Percentiles rank a stretch among this genome's conserved stretches.
These are phyloP conservation scores for Orbilia ellipsospora DNA, from an alignment of 2,329 filamentous ascomycete genomes.

Conservation along the genomic window DNA sequence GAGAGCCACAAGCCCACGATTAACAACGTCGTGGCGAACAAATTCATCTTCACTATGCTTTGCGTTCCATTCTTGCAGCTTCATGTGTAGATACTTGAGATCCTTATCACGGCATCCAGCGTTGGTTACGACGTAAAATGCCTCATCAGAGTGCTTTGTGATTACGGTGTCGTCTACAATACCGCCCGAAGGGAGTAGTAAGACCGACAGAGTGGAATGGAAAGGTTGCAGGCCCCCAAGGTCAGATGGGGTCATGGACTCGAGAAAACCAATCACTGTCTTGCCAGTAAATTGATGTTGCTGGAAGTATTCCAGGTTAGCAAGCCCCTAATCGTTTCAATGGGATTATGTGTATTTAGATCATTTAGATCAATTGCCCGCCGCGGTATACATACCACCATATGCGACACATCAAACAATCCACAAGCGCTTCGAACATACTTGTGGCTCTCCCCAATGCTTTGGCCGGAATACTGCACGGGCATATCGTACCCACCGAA, in stretches of 20 bases:
- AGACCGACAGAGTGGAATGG: slow-evolving; percentile 82
- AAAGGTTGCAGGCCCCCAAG: slow-evolving; percentile 73
- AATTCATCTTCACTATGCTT: slow-evolving; percentile 68
- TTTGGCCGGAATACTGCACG: slow-evolving; percentile 81
- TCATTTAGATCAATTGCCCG: too few species aligned
- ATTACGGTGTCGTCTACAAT: slow-evolving; percentile 96
- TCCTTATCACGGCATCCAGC: slow-evolving; percentile 93
- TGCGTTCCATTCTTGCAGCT: slow-evolving; percentile 73
- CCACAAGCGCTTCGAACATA: slow-evolving; percentile 90
- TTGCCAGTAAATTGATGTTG: slow-evolving; percentile 74
- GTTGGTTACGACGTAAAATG: slow-evolving; percentile 94
- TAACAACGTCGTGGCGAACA: slow-evolving; percentile 76
- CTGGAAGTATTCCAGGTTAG: not conserved
- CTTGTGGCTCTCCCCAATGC: slow-evolving; percentile 84
- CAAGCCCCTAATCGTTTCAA: not conserved
- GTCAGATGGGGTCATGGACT: slow-evolving; percentile 82
- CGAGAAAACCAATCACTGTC: slow-evolving; percentile 81
- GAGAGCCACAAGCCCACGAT: slow-evolving; percentile 83
- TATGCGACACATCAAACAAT: slow-evolving; percentile 95
- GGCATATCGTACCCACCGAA: slow-evolving; percentile 95
- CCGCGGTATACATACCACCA: slow-evolving; percentile 68
- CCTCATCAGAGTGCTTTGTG: slow-evolving; percentile 76
- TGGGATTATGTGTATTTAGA: slow-evolving; percentile 3
- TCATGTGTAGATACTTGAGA: slow-evolving; percentile 76
- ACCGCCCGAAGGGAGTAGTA: slow-evolving; percentile 86